phyloP scores from a whole-genome alignment of 805 yeast genomes.

The Zygotorulaspora chibaensis region DNA sequence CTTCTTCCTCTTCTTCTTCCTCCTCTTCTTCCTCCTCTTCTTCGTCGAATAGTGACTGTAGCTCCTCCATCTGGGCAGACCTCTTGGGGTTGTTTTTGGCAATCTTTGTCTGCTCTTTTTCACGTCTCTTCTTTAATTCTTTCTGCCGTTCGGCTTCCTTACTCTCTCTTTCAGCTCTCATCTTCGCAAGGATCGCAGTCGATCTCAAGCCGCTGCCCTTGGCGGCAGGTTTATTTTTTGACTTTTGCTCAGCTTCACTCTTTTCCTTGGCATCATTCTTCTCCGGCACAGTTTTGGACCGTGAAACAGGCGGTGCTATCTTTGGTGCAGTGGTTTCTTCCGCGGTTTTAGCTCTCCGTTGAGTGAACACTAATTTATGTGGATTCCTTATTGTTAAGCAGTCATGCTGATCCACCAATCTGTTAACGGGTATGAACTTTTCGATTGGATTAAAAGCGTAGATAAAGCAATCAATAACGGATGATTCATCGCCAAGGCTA shows the following conservation, averaged over 20 bases:
- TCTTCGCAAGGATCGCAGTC: conserved; percentile 31
- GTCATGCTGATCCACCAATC: conserved; percentile 15
- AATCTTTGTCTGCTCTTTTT: conserved; percentile 15
- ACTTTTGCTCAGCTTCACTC: conserved; percentile 8
- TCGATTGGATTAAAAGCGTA: conserved; percentile 35
- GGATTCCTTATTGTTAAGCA: conserved; percentile 22
- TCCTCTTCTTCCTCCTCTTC: conserved; percentile 26
- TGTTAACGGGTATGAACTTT: conserved; percentile 23
- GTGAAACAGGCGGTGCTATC: conserved; percentile 10
- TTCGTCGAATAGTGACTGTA: conserved; percentile 28
- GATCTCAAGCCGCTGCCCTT: conserved; percentile 28
- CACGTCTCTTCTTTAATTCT: conserved; percentile 27
- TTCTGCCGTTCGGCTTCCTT: conserved; percentile 29
- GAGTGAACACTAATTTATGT: conserved; percentile 7
- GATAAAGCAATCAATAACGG: conserved; percentile 30
- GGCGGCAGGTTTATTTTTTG: conserved; percentile 5
- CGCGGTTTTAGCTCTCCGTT: conserved; percentile 14
- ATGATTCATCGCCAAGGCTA: conserved; percentile 14
- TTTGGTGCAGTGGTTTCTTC: conserved; percentile 8
- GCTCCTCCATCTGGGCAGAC: conserved; percentile 29
- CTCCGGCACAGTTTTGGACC: conserved; percentile 19
- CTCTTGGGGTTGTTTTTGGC: conserved; percentile 23
- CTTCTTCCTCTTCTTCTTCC: neutral
- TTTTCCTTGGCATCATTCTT: conserved; percentile 6
- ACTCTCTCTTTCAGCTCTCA: conserved; percentile 31